A percentile compares a stretch with the other conserved stretches of the same genome.
Conservation (phyloP, 805 yeast species). For the Millerozyma acaciae region DNA sequence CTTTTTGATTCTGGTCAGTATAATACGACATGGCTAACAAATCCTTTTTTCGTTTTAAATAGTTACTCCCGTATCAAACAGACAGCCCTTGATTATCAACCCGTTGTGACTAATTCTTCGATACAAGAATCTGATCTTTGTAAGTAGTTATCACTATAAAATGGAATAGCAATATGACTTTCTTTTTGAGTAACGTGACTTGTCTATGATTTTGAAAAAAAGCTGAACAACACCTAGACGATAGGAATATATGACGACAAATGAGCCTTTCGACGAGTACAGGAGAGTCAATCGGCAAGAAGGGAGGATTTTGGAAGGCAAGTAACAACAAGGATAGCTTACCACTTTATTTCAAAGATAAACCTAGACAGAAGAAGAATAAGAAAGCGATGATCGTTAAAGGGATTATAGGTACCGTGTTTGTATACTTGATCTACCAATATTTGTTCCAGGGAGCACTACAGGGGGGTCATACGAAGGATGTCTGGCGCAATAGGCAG, state of each 20-base stretch:
- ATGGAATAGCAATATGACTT: no score
- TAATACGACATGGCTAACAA: slow-evolving; percentile 1
- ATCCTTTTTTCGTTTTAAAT: slow-evolving; percentile 8
- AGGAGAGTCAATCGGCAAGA: slow-evolving; percentile 4
- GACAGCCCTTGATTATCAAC: no score
- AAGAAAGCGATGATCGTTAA: slow-evolving; percentile 37
- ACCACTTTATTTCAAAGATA: slow-evolving; percentile 35
- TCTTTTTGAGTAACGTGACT: no score
- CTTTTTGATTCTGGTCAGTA: neutral
- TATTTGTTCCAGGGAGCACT: slow-evolving; percentile 6
- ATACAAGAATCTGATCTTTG: no score
- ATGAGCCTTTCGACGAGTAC: no score
- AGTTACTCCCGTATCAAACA: no score
- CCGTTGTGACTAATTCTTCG: no score
- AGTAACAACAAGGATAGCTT: slow-evolving; percentile 14
- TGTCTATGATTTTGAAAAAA: no score
- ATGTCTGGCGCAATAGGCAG: slow-evolving; percentile 47
- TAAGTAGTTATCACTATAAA: no score
- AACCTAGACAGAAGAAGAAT: slow-evolving; percentile 10
- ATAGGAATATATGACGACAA: no score
- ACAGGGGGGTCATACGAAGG: neutral
- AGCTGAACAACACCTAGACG: no score
- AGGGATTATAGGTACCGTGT: slow-evolving; percentile 37
- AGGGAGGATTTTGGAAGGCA: slow-evolving; percentile 14
- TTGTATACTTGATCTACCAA: slow-evolving; percentile 39